Base-by-base conservation (phyloP, 1,139 yeast genomes). In the Saccharomycopsis hybrid region DNA sequence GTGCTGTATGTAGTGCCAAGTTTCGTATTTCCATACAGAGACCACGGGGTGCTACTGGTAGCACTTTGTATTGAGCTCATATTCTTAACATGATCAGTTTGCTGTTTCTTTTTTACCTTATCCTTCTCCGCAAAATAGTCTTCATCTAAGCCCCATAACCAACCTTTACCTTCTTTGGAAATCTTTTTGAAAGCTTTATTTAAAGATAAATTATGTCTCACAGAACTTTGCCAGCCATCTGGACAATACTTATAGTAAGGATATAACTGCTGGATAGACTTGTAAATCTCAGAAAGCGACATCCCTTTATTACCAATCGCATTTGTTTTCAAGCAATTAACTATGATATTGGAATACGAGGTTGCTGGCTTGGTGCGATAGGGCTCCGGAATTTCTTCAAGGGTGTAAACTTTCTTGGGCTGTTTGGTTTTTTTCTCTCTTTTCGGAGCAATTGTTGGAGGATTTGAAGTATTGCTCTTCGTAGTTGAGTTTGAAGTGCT, bases 161-260 rank as follows among this genome's bases (percentile, higher is more conserved):
- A 89, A 53, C 96, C 96, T 62, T 82, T 84, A 18, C 92, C 94
- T 57, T 84, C 87, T 59, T 87, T 82, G 35, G 82, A 74, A 7
- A 85, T 80, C 58, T 85, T 81, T 53, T 81, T 77, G 68, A 92
- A 92, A 5, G 90, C 81, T 66, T 88, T 88, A 66, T 89, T 89
- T 57, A 88, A 72, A 28, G 90, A 84, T 42, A 92, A 72, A 60
- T 88, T 89, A 67, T 92, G 98, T 45, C 94, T 77, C 13, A 92
- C 95, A 1, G 95, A 79, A 61, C 87, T 83, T 67, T 92, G 98
- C 99, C 99, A 92, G 2, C 97, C 97, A 64, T 89, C 96, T 1
- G 95, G 89, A 61, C 97, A 89, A 66, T 87, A 92, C 61, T 83
- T 78, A 66, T 87, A 92, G 66, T 86, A 92, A 1, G 97, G 98